phyloP scores from a whole-genome alignment of 1,284 basidiomycete genomes.

The Pseudozyma thailandica region DNA sequence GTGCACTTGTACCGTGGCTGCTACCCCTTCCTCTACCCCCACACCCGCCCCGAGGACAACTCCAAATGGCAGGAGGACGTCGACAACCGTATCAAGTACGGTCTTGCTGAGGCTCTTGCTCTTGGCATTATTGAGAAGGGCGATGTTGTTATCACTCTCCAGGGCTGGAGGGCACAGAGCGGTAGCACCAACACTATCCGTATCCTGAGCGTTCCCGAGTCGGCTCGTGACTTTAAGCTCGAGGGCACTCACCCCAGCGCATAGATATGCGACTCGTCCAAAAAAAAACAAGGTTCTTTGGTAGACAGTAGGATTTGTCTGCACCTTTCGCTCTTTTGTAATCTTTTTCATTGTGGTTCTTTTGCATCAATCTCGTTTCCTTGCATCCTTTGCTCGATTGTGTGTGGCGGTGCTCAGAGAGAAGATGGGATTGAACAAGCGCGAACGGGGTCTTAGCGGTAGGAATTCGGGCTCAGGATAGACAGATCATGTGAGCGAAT shows the following conservation, averaged over 20 bases:
- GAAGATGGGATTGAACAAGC: not conserved
- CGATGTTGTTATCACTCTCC: conserved; percentile 90
- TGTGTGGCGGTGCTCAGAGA: not conserved
- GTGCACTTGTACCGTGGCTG: conserved; percentile 96
- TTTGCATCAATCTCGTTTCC: conserved; percentile 9
- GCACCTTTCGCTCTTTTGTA: conserved; percentile 17
- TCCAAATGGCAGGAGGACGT: conserved; percentile 99
- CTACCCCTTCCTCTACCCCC: conserved; percentile 96
- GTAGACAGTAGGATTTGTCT: not conserved
- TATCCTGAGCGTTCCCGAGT: conserved; percentile 60
- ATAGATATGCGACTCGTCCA: not conserved
- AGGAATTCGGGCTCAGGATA: too few relatives aligned
- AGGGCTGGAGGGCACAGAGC: conserved; percentile 98
- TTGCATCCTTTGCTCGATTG: not conserved
- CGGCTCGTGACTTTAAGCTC: conserved; percentile 61
- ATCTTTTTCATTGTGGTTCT: conserved; percentile 12
- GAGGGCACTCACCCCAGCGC: conserved; percentile 53
- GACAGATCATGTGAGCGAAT: too few relatives aligned
- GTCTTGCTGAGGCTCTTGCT: conserved; percentile 85
- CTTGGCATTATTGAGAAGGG: conserved; percentile 90
- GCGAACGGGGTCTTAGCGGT: too few relatives aligned
- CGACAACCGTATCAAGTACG: conserved; percentile 74
- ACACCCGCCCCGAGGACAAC: conserved; percentile 82
- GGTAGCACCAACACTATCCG: conserved; percentile 77
- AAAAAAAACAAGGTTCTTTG: not conserved